phyloP scores from a whole-genome alignment of 78 protist species.

The Creolimax fragrantissima region DNA sequence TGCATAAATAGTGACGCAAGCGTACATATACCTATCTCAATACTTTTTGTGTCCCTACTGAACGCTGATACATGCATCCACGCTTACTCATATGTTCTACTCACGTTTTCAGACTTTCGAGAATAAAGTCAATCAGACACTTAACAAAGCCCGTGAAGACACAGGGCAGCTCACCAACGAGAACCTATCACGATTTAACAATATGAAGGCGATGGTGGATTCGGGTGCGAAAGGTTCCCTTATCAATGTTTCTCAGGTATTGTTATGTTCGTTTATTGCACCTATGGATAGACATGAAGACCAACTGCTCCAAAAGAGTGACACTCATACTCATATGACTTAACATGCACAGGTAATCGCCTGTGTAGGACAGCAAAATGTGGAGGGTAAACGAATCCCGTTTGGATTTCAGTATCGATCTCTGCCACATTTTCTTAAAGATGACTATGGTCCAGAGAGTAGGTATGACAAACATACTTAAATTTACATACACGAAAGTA shows the following conservation, averaged over 20 bases:
- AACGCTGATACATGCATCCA: no score
- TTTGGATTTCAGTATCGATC: constrained; percentile 90
- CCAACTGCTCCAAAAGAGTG: no score
- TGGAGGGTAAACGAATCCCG: constrained; percentile 98
- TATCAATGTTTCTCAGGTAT: constrained; percentile 92
- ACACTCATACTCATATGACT: no score
- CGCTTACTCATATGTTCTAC: no score
- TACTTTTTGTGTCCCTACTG: no score
- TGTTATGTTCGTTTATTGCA: no score
- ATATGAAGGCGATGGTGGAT: constrained; percentile 83
- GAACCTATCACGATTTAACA: constrained; percentile 52
- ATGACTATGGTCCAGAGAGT: constrained; percentile 82
- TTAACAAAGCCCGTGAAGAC: constrained; percentile 84
- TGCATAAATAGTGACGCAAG: no score
- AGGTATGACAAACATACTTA: background rate
- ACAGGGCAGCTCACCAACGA: constrained; percentile 59
- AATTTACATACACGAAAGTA: no score
- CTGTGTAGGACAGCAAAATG: constrained; percentile 99
- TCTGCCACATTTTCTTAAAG: constrained; percentile 97
- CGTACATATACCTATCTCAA: no score
- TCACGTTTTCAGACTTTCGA: constrained; percentile 94
- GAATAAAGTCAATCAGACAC: constrained; percentile 72
- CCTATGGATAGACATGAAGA: no score
- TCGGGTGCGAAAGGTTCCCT: constrained; percentile 98
- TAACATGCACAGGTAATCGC: constrained; percentile 76